Conservation (phyloP, 2,329 filamentous ascomycete genomes). For the Colletotrichum endophyticum region DNA sequence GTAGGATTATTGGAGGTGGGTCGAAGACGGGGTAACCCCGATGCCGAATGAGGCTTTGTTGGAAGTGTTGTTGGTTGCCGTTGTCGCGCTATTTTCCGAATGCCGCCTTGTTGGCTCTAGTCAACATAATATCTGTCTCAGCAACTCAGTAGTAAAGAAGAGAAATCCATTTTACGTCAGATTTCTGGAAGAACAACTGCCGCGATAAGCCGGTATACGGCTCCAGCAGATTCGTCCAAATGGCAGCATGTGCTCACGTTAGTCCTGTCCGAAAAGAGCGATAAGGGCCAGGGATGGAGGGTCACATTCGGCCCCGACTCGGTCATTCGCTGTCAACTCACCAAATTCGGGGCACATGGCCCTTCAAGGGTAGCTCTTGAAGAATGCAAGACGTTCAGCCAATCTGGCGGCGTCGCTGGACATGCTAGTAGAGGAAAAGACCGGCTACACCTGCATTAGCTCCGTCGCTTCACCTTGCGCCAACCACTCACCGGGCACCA, state of each 20-base stretch:
- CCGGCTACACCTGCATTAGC: slow-evolving; percentile 20
- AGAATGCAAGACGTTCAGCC: background rate
- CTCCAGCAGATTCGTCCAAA: background rate
- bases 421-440: background rate
- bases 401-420: background rate
- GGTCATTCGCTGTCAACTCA: slow-evolving; percentile 1
- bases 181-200: background rate
- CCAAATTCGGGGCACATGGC: slow-evolving; percentile 3
- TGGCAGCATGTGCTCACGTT: slow-evolving; percentile 4
- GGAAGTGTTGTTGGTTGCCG: background rate
- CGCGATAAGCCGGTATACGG: background rate
- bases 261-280: background rate
- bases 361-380: background rate
- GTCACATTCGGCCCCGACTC: slow-evolving; percentile 12
- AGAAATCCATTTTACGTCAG: background rate
- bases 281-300: background rate
- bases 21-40: background rate
- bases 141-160: background rate
- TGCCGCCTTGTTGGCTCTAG: too few relatives aligned
- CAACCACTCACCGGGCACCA: slow-evolving; percentile 4
- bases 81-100: background rate
- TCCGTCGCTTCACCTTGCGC: background rate
- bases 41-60: background rate
- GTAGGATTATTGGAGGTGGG: background rate
- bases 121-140: background rate